Base-by-base conservation (phyloP, 23 red algal genomes). In the Gracilariopsis chorda region DNA sequence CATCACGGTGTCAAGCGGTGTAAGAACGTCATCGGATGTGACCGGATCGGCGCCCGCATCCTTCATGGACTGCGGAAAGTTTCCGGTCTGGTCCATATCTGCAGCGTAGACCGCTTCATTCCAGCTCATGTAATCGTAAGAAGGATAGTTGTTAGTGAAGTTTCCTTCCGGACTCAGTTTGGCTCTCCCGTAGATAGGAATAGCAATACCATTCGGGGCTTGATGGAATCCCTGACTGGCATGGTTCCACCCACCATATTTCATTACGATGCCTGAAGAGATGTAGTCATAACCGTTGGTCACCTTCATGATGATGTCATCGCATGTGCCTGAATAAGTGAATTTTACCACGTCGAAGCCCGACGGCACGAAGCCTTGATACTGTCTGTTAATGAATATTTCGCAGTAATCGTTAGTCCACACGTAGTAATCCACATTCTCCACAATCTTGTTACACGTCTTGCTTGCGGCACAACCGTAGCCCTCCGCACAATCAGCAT, bases 281-380 rank as follows among this genome's bases (percentile, higher is more conserved):
- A 68, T 68, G 32, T 37, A 68, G 17, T 68, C 32, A 7, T 36
- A 30, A 40, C 33, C 41, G 62, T 68, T 68, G 32, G 62, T 68
- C 34, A 68, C 62, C 62, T 68, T 68, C 62, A 68, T 68, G 62
- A 68, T 68, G 62, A 68, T 68, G 33, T 68, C 62, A 68, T 68
- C 62, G 13, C 62, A 68, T 20, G 62, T 68, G 3, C 62, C 62
- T 14, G 62, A 68, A 17, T 68, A 68, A 2, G 2, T 68, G 62
- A 68, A 68, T 41, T 68, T 1, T 19, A 68, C 62, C 2, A 68
- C 62, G 7, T 17, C 62, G 13, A 68, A 68, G 62, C 62, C 62
- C 28, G 8, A 39, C 21, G 62, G 62, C 33, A 68, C 62, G 62
- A 41, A 68, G 35, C 62, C 62, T 17, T 68, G 62, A 40, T 68